A percentile compares a stretch with the other conserved stretches of the same genome.
Conservation (phyloP, 176 grass and related monocot genomes). For the Areca catechu region DNA sequence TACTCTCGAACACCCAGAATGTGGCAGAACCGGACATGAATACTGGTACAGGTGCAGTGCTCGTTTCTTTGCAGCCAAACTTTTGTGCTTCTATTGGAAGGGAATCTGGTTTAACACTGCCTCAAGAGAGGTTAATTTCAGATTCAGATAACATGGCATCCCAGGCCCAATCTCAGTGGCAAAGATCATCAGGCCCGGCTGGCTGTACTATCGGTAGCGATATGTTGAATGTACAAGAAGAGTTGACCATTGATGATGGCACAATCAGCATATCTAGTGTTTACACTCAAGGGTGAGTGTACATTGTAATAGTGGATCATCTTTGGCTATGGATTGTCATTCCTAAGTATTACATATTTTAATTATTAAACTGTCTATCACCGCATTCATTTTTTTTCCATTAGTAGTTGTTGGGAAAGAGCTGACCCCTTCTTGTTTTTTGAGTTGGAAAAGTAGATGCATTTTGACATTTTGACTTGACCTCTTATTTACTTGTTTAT, state of each 20-base stretch:
- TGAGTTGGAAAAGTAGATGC: too few relatives aligned
- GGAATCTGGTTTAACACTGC: slow-evolving; percentile 12
- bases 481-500: too few relatives aligned
- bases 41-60: slow-evolving; percentile 20
- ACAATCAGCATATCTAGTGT: slow-evolving; percentile 55
- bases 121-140: slow-evolving; percentile 18
- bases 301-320: background rate
- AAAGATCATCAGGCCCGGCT: slow-evolving; percentile 25
- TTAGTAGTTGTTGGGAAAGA: too few relatives aligned
- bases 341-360: too few relatives aligned
- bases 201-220: slow-evolving; percentile 30
- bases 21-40: slow-evolving; percentile 41
- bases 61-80: slow-evolving; percentile 13
- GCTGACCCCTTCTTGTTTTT: too few relatives aligned
- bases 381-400: too few relatives aligned
- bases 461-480: too few relatives aligned
- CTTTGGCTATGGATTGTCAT: too few relatives aligned
- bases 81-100: slow-evolving; percentile 8
- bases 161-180: slow-evolving; percentile 40
- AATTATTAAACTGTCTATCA: too few relatives aligned
- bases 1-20: slow-evolving; percentile 38
- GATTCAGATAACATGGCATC: slow-evolving; percentile 28
- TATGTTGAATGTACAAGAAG: slow-evolving; percentile 38
- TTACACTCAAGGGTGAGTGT: slow-evolving; percentile 52
- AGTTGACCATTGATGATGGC: slow-evolving; percentile 60